Percentiles rank a stretch among this genome's conserved stretches.
Conservation (phyloP, 345 rosid species). For the Conringia planisiliqua region DNA sequence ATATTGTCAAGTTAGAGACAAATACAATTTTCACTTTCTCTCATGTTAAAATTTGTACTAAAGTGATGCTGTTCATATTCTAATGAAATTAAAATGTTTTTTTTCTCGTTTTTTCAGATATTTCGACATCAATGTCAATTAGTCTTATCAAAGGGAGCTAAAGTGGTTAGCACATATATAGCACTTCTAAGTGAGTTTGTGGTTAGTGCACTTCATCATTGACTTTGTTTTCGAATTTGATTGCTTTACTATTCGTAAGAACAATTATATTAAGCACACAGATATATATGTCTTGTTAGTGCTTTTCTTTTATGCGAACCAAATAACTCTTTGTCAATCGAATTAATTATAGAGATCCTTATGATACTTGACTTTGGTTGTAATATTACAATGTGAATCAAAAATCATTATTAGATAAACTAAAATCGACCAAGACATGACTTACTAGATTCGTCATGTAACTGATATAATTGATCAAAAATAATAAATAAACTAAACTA, state of each 20-base stretch:
- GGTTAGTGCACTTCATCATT: conserved; percentile 31
- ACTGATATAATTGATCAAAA: too few species aligned
- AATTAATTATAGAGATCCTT: neutral
- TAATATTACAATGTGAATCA: neutral
- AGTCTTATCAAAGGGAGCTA: conserved; percentile 15
- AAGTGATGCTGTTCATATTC: neutral
- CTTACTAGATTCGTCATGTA: too few species aligned
- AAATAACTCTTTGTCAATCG: neutral
- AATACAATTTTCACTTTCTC: neutral
- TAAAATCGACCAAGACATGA: neutral
- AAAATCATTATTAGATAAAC: neutral
- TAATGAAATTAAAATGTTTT: too few species aligned
- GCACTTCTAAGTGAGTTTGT: conserved; percentile 28
- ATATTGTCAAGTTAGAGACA: neutral
- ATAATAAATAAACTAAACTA: neutral
- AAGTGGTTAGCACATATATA: conserved; percentile 17
- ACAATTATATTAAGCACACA: conserved; percentile 17
- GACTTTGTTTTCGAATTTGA: conserved; percentile 18
- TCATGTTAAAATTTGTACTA: neutral
- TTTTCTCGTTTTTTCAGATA: neutral
- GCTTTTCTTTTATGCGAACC: conserved; percentile 1
- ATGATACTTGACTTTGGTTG: neutral
- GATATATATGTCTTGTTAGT: conserved; percentile 9
- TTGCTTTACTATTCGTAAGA: conserved; percentile 6
- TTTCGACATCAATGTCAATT: conserved; percentile 11